A percentile compares a stretch with the other conserved stretches of the same genome.
These are phyloP conservation scores for Pseudocercospora cruenta DNA, from an alignment of 2,329 filamentous ascomycete genomes.

Conservation along the genomic window DNA sequence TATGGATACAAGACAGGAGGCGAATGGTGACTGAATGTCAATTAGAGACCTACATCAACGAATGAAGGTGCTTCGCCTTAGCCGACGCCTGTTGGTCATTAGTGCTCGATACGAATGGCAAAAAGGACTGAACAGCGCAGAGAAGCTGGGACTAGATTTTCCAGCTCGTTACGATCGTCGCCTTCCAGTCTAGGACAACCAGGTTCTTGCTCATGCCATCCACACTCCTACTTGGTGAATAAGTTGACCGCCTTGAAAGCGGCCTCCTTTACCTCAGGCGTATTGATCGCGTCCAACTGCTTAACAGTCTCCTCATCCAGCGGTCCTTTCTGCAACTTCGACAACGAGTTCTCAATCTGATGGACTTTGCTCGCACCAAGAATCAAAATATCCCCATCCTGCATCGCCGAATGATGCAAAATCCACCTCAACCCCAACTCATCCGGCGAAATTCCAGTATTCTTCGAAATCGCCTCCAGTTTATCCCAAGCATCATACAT, in stretches of 20 bases:
- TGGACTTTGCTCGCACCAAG: constrained; percentile 38
- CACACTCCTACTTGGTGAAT: neutral
- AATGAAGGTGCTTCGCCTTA: neutral
- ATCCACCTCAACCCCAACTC: constrained; percentile 49
- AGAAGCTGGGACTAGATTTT: too few relatives aligned
- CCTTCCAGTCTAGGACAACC: neutral
- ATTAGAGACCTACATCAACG: neutral
- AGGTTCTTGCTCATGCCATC: neutral
- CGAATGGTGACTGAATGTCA: neutral
- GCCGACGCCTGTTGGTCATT: too few relatives aligned
- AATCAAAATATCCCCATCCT: constrained; percentile 41
- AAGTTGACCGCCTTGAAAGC: neutral
- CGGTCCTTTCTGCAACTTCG: constrained; percentile 22
- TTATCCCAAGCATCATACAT: constrained; percentile 11
- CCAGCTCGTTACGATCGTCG: too few relatives aligned
- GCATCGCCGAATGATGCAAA: constrained; percentile 46
- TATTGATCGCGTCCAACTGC: constrained; percentile 26
- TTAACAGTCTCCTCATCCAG: constrained; percentile 29
- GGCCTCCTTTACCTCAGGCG: constrained; percentile 1
- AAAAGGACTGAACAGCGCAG: too few relatives aligned
- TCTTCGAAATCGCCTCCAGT: neutral
- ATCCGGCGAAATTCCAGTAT: neutral
- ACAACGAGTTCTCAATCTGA: constrained; percentile 21
- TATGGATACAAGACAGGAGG: too few relatives aligned
- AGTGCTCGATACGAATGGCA: too few relatives aligned